Evolutionary conservation across 2,329 filamentous ascomycete species (phyloP), one percentile per base, ranked within the genome.

Genomic region (Colletotrichum aenigma): DNA sequence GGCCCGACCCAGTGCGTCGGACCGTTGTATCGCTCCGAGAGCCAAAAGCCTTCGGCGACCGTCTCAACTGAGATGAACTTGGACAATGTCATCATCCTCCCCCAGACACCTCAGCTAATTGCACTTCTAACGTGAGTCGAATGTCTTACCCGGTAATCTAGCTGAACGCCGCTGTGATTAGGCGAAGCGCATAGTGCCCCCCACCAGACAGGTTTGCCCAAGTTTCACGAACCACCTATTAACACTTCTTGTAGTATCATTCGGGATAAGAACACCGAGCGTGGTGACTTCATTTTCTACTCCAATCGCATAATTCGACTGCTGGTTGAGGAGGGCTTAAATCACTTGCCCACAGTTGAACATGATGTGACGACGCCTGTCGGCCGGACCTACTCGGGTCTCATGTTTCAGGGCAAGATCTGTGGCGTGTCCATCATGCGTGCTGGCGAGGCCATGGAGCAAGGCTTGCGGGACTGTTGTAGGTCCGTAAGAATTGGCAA

Each of bases 351-450:
- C 2, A 95, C 98, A 21, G 93, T 98, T 68, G 94, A 95, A 82
- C 95, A 97, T 81, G 93, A 93, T 34, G 94, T 99, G 81, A 97
- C 94, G 56, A 98, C 97, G 8, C 97, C 97, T 1, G 94, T 98
- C 58, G 96, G 96, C 55, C 93, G 94, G 77, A 92, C 92, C 68
- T 99, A 99, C 86, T 92, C 94, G 38, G 97, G 97, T 32, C 94
- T 99, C 78, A 94, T 94, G 86, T 99, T 99, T 82, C 94, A 98
- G 84, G 97, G 97, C 78, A 98, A 98, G 87, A 99, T 99, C 80
- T 99, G 97, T 82, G 97, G 97, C 70, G 97, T 99, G 18, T 98
- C 95, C 8, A 99, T 99, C 81, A 98, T 99, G 97, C 93, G 97
- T 78, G 97, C 97, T 15, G 97, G 97, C 67, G 97, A 99, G 87